Base-by-base conservation (phyloP, 345 rosid genomes). In the Anastatica hierochuntica region DNA sequence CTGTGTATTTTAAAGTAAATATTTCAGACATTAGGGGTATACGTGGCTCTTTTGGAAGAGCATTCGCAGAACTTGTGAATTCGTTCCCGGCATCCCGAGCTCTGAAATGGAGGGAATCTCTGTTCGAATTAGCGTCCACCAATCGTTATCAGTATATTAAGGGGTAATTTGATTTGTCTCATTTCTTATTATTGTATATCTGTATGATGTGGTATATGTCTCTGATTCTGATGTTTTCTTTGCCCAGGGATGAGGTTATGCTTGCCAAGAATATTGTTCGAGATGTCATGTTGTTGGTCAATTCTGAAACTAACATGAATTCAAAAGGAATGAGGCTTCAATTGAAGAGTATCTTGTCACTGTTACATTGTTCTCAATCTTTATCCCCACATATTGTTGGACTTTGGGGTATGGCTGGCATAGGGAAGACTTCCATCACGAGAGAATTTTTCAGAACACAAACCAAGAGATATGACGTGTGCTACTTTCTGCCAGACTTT, bases 401-500 rank as follows among this genome's bases (percentile, higher is more conserved):
- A 23, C 26, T 64, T 15, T 64, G 69, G 69, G 69, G 69, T 13
- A 64, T 48, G 69, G 56, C 50, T 55, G 69, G 69, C 1, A 56
- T 64, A 15, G 69, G 69, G 27, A 64, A 64, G 21, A 64, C 50
- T 0, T 8, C 31, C 1, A 40, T 64, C 19, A 1, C 56, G 0
- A 39, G 29, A 30, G 62, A 64, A 2, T 21, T 64, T 0, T 64
- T 40, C 10, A 47, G 37, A 47, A 15, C 5, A 4, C 56, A 29
- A 40, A 56, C 62, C 40, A 3, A 21, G 56, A 10, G 10, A 0
- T 47, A 64, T 56, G 69, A 55, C 5, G 0, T 41, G 7, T 8
- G 69, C n/a, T 64, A 40, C 23, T 64, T 55, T 56, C 62, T 64
- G n/a, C 69, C 42, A 21, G 69, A 64, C 13, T 64, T 64, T n/a